These are phyloP conservation scores for Actinomucor elegans DNA, from an alignment of 371 early-diverging fungal species.

Conservation along the genomic window DNA sequence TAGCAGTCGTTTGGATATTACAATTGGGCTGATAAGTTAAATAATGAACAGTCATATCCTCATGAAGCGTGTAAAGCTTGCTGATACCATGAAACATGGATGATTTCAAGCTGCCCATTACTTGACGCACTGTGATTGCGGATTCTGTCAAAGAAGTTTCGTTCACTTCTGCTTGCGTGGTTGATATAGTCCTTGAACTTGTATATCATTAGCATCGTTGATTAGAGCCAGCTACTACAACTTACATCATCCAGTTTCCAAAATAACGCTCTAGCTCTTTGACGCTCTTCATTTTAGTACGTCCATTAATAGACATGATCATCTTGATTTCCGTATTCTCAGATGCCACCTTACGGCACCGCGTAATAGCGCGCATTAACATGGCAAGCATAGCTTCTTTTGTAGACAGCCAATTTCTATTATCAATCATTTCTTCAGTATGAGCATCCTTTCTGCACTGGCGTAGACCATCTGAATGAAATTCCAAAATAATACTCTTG, in stretches of 20 bases:
- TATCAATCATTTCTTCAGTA: slow-evolving; percentile 34
- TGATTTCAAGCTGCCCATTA: slow-evolving; percentile 9
- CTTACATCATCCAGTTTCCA: slow-evolving; percentile 47
- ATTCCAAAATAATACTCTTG: slow-evolving; percentile 37
- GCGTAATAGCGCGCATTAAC: slow-evolving; percentile 31
- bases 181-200: slow-evolving; percentile 26
- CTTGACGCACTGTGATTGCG: slow-evolving; percentile 25
- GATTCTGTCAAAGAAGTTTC: slow-evolving; percentile 17
- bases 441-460: slow-evolving; percentile 40
- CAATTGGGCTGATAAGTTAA: slow-evolving; percentile 38
- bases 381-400: slow-evolving; percentile 42
- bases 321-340: slow-evolving; percentile 24
- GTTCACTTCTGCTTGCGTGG: slow-evolving; percentile 12
- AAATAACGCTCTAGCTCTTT: slow-evolving; percentile 38
- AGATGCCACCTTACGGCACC: slow-evolving; percentile 16
- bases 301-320: slow-evolving; percentile 35
- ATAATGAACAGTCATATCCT: slow-evolving; percentile 44
- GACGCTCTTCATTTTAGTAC: slow-evolving; percentile 26
- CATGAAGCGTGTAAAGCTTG: slow-evolving; percentile 36
- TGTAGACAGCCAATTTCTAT: slow-evolving; percentile 32
- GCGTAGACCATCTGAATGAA: slow-evolving; percentile 30
- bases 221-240: background rate
- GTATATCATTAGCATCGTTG: background rate
- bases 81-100: slow-evolving; percentile 40
- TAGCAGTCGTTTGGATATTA: slow-evolving; percentile 26